Conservation (phyloP, 306 rosid genomes). For the Hippophae tibetana region DNA sequence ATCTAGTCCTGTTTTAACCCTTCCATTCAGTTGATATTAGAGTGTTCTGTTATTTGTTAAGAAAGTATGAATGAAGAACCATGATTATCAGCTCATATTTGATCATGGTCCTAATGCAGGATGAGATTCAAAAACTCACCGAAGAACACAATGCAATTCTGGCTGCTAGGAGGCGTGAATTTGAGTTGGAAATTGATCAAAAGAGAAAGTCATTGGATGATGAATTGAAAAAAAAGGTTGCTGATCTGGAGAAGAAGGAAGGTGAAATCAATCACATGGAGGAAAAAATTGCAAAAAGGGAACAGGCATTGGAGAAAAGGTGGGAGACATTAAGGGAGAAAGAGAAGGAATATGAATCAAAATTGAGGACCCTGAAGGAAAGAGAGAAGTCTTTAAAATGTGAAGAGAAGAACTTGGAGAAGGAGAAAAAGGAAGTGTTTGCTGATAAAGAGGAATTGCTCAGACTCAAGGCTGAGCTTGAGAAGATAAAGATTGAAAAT, state of each 20-base stretch:
- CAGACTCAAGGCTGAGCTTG: slow-evolving; percentile 51
- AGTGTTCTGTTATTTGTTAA: too few relatives aligned
- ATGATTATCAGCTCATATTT: neutral
- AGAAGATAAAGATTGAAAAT: slow-evolving; percentile 55
- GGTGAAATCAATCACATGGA: slow-evolving; percentile 73
- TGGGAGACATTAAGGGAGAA: slow-evolving; percentile 79
- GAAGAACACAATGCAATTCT: slow-evolving; percentile 69
- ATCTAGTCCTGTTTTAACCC: too few relatives aligned
- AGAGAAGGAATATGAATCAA: slow-evolving; percentile 71
- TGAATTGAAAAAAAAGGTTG: slow-evolving; percentile 49
- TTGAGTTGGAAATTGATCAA: slow-evolving; percentile 69
- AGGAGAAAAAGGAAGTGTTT: slow-evolving; percentile 43
- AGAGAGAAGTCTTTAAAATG: slow-evolving; percentile 53
- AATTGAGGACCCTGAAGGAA: slow-evolving; percentile 65
- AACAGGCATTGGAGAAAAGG: slow-evolving; percentile 77
- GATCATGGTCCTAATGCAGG: slow-evolving; percentile 24
- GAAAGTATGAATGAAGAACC: neutral
- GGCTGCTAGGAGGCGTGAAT: slow-evolving; percentile 57
- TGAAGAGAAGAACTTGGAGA: slow-evolving; percentile 61
- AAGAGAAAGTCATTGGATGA: slow-evolving; percentile 72
- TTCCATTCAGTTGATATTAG: too few relatives aligned
- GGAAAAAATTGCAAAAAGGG: slow-evolving; percentile 74
- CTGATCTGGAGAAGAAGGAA: slow-evolving; percentile 79
- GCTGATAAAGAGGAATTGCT: slow-evolving; percentile 61
- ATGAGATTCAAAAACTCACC: slow-evolving; percentile 72